Evolutionary conservation across 129 eudicot species (phyloP), one percentile per base, ranked within the genome.

Genomic region (Pseudognaphalium luteoalbum): DNA sequence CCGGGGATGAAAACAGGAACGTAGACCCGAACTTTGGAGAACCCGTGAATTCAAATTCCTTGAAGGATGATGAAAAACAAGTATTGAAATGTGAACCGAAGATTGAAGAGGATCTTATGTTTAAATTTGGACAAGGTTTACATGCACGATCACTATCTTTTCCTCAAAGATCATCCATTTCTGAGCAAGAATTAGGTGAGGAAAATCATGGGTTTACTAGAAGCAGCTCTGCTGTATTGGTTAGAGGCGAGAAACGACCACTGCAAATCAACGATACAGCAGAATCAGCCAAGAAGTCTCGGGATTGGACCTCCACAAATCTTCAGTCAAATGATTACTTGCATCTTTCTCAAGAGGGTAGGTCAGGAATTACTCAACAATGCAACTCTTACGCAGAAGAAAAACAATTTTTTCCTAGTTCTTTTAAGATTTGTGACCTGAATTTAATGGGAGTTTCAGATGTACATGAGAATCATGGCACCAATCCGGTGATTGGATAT

Each of bases 341-440:
- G 21, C 78, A 74, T 61, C 75, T 75, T 70, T 66, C 72, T 54
- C 71, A 75, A 47, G 79, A 64, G 39, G 79, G 79, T 75, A 52
- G 22, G 86, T 79, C 44, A 82, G 82, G 15, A 82, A 44, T 71
- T 41, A 60, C 66, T 80, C 83, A 73, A 22, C 78, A 88, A 56
- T 66, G 74, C 68, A 58, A 70, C 29, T 83, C 71, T 39, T 81
- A 42, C 64, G 69, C 87, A 73, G 89, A 91, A 80, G 96, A 89
- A 78, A 94, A 91, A 73, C 93, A 88, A 77, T 82, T 90, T 39
- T 85, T 91, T 70, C 92, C 97, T 7, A 81, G 85, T 61, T 90
- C 98, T 42, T 93, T 83, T 71, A 93, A 87, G 89, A 90, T 90
- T 74, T 93, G 96, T 57, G 98, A 93, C 81, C 96, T 93, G 64